phyloP scores from a whole-genome alignment of 2,329 filamentous ascomycete species.

The Fusarium poae region DNA sequence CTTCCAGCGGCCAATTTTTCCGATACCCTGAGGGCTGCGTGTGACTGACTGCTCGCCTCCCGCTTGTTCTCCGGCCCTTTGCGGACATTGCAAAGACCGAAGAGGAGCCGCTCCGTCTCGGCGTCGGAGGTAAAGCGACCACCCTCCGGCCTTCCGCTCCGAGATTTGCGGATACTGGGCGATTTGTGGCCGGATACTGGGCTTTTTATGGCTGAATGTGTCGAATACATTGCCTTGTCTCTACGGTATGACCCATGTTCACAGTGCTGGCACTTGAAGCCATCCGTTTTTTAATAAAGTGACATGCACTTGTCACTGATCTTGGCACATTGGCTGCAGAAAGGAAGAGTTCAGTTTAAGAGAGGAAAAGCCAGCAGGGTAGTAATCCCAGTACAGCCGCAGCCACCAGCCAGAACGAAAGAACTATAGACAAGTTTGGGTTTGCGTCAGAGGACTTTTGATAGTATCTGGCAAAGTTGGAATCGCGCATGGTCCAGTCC shows the following conservation, averaged over 20 bases:
- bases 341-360: conserved; percentile 23
- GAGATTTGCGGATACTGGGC: conserved; percentile 35
- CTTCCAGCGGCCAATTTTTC: no score
- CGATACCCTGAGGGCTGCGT: no score
- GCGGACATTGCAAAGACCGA: conserved; percentile 32
- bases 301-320: conserved; percentile 14
- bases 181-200: conserved; percentile 20
- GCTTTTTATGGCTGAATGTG: conserved; percentile 19
- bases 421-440: conserved; percentile 21
- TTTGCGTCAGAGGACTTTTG: conserved; percentile 14
- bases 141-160: conserved; percentile 33
- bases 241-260: neutral
- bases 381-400: conserved; percentile 35
- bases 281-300: conserved; percentile 11
- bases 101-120: conserved; percentile 40
- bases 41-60: conserved; percentile 33
- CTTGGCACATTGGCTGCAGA: conserved; percentile 2
- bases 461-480: conserved; percentile 48
- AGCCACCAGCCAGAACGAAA: conserved; percentile 35
- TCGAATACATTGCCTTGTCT: conserved; percentile 7
- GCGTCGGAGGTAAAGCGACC: conserved; percentile 24
- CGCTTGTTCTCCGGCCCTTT: conserved; percentile 32
- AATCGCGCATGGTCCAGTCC: conserved; percentile 61
- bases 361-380: conserved; percentile 36
- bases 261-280: neutral